Percentiles rank a stretch among this genome's conserved stretches.
Evolutionary conservation across 2,329 filamentous ascomycete genomes (phyloP).

Genomic region (Sclerotinia minor): DNA sequence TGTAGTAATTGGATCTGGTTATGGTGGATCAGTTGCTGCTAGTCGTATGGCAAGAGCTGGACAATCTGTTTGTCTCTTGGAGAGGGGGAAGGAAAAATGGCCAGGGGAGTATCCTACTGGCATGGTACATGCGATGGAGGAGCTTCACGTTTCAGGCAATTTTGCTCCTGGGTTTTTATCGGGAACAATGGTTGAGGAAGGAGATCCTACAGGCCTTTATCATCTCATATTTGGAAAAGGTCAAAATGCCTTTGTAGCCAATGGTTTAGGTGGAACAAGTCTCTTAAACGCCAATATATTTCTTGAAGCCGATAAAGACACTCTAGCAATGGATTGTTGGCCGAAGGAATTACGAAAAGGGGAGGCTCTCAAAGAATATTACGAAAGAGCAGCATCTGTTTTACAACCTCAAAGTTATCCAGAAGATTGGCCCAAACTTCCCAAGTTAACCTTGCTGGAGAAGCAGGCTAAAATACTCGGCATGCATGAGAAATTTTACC

Average conservation of each 20-base stretch:
- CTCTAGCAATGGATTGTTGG: constrained; percentile 57
- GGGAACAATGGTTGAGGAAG: constrained; percentile 49
- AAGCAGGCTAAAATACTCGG: constrained; percentile 56
- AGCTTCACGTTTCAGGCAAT: constrained; percentile 59
- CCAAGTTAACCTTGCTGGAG: constrained; percentile 58
- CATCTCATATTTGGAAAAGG: constrained; percentile 63
- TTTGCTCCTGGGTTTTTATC: constrained; percentile 48
- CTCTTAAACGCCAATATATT: constrained; percentile 69
- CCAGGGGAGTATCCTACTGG: constrained; percentile 63
- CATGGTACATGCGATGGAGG: constrained; percentile 48
- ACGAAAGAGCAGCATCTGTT: constrained; percentile 54
- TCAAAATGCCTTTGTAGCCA: constrained; percentile 54
- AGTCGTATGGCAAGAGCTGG: constrained; percentile 62
- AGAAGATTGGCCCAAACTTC: constrained; percentile 54
- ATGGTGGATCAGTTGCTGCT: constrained; percentile 66
- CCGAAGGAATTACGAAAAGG: constrained; percentile 55
- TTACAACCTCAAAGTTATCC: constrained; percentile 62
- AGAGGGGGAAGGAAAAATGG: constrained; percentile 65
- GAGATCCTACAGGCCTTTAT: constrained; percentile 61
- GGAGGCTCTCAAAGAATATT: constrained; percentile 53
- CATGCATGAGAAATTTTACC: constrained; percentile 54
- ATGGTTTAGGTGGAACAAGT: constrained; percentile 62
- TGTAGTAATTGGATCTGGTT: constrained; percentile 68
- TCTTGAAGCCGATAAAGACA: constrained; percentile 56
- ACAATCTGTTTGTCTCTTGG: constrained; percentile 63